A percentile compares a stretch with the other conserved stretches of the same genome.
Conservation (phyloP, 116 monocot genomes). For the Dioscorea cayenensis region DNA sequence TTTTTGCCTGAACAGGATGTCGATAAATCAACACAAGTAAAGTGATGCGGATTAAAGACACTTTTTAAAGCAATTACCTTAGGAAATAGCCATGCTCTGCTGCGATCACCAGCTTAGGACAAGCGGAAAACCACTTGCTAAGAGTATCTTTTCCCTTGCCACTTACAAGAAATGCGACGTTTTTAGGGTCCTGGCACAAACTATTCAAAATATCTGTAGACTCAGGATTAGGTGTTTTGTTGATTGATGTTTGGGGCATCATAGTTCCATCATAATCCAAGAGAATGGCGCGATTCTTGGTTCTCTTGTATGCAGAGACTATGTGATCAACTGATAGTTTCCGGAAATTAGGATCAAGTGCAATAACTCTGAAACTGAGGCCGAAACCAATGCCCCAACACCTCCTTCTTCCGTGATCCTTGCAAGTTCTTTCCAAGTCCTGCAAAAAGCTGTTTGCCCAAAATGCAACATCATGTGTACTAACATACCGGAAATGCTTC, state of each 20-base stretch:
- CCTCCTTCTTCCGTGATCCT: constrained; percentile 14
- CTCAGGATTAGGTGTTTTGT: constrained; percentile 10
- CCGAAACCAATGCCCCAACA: constrained; percentile 24
- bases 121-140: constrained; percentile 19
- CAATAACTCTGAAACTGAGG: constrained; percentile 11
- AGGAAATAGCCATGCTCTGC: constrained; percentile 22
- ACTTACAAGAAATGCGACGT: constrained; percentile 21
- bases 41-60: too few relatives aligned
- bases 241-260: constrained; percentile 19
- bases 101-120: constrained; percentile 12
- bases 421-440: constrained; percentile 21
- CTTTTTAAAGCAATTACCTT: constrained; percentile 8
- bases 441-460: constrained; percentile 22
- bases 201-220: constrained; percentile 12
- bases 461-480: constrained; percentile 22
- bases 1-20: constrained; percentile 6
- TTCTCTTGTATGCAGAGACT: constrained; percentile 20
- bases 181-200: constrained; percentile 10
- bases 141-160: constrained; percentile 2
- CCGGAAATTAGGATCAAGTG: constrained; percentile 12
- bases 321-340: constrained; percentile 24
- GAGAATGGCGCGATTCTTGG: constrained; percentile 12
- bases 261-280: constrained; percentile 25
- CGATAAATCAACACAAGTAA: not conserved
- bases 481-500: constrained; percentile 21